These are phyloP conservation scores for Hondaea fermentalgiana DNA, from an alignment of 108 stramenopile genomes.

Conservation along the genomic window DNA sequence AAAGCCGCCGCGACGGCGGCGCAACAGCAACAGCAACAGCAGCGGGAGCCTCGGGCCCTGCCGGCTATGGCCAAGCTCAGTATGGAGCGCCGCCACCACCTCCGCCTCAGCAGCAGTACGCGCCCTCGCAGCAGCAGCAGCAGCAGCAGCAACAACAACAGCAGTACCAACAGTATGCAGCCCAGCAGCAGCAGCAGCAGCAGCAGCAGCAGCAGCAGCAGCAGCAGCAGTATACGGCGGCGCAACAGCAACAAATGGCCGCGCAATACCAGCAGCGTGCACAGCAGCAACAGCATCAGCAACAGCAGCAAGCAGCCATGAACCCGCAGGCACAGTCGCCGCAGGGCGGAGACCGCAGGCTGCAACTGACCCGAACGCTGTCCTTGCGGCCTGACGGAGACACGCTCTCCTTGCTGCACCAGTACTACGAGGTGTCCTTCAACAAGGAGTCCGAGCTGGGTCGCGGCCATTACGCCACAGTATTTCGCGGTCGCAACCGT, in stretches of 20 bases:
- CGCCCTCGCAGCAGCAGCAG: background rate
- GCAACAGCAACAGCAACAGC: too few relatives aligned
- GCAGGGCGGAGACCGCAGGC: background rate
- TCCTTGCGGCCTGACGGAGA: background rate
- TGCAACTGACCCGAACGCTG: background rate
- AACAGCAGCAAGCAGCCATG: background rate
- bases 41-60: too few relatives aligned
- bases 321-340: background rate
- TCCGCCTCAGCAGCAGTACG: background rate
- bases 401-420: background rate
- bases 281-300: background rate
- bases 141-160: background rate
- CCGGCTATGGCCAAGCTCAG: too few relatives aligned
- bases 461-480: background rate
- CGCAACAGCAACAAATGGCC: background rate
- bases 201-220: background rate
- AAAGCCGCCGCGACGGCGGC: too few relatives aligned
- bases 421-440: background rate
- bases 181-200: background rate
- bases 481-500: background rate
- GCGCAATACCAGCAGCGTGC: background rate
- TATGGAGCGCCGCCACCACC: background rate
- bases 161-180: background rate
- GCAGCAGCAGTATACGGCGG: background rate
- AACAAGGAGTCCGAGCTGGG: slow-evolving; percentile 6